Base-by-base conservation (phyloP, 106 monocot genomes). In the Ottelia alismoides region DNA sequence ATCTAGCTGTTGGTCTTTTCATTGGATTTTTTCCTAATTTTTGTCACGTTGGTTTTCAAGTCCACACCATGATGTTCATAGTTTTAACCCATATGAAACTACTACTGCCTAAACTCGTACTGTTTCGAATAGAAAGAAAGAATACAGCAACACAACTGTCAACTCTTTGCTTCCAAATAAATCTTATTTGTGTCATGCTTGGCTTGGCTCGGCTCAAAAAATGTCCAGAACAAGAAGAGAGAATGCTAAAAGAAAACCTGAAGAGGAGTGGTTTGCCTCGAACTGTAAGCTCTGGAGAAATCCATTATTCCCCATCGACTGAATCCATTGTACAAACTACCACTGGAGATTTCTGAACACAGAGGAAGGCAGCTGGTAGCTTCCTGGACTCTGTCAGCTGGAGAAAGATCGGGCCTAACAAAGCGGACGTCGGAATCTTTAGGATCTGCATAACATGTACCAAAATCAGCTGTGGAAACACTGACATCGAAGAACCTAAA, bases 221-320 rank as follows among this genome's bases (percentile, higher is more conserved):
- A n/a, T n/a, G n/a, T n/a, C n/a, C n/a, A n/a, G n/a, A n/a, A n/a
- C n/a, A n/a, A n/a, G n/a, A n/a, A n/a, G n/a, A n/a, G n/a, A n/a
- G n/a, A n/a, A n/a, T n/a, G n/a, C n/a, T n/a, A n/a, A n/a, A n/a
- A 30, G 47, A 2, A 20, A 76, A 92, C 92, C 66, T 31, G 30
- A 46, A 77, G 69, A 50, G 92, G 92, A 62, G 83, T 79, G 26
- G 60, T 76, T 28, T 86, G 71, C 57, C 79, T 61, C 47, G 74
- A 79, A 40, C 2, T 74, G 32, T 92, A 92, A 40, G 92, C 82
- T 49, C 64, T 76, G 3, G 68, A 65, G 48, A 77, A 92, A 45
- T 92, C 92, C 53, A 54, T 63, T 60, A 92, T 70, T 9, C 79
- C 83, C 87, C 87, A 73, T 9, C 87, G 70, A 14, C 57, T 65